Base-by-base conservation (phyloP, 2,329 filamentous ascomycete genomes). In the Diaporthe batatas region DNA sequence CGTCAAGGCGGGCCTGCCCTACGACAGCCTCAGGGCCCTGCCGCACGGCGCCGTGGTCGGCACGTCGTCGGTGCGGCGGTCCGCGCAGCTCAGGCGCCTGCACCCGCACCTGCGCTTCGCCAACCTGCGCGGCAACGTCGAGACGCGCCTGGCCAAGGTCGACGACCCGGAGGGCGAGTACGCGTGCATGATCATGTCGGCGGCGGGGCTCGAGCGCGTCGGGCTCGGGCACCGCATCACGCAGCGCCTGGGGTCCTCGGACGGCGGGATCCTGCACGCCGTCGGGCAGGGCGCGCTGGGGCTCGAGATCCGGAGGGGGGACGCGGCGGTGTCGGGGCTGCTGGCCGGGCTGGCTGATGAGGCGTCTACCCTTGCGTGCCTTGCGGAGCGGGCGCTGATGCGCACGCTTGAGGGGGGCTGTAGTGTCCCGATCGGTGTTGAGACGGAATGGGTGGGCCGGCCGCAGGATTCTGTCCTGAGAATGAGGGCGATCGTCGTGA, bases 71-170 rank as follows among this genome's bases (percentile, higher is more conserved):
- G 59, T 65, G 25, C 59, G 59, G 42, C 59, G 59, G 11, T 65
- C 59, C 18, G 59, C 59, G 2, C 59, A 65, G 29, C 59, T 65
- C 29, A 29, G 21, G 25, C 59, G 59, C 3, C 59, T 23, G 2
- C 49, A 65, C 2, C 59, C 59, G 0, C 59, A 65, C 7, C 44
- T 65, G 11, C 42, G 44, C 29, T 51, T 65, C 29, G 44, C 42
- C 21, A 65, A 65, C 29, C 59, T 65, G 21, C 59, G 59, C 12
- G 59, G 59, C 21, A 65, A 65, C 12, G 59, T 65, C 21, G 59
- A 65, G 29, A 65, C 59, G 29, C 59, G 59, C 29, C 21, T 65
- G 42, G 59, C 59, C 6, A 65, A 65, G 44, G 44, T 65, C 18
- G 59, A 51, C 21, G 34, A 36, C 8, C 42, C 59, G 6, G 21